Conservation (phyloP, 495 filamentous ascomycete species). For the Podospora pseudopauciseta region DNA sequence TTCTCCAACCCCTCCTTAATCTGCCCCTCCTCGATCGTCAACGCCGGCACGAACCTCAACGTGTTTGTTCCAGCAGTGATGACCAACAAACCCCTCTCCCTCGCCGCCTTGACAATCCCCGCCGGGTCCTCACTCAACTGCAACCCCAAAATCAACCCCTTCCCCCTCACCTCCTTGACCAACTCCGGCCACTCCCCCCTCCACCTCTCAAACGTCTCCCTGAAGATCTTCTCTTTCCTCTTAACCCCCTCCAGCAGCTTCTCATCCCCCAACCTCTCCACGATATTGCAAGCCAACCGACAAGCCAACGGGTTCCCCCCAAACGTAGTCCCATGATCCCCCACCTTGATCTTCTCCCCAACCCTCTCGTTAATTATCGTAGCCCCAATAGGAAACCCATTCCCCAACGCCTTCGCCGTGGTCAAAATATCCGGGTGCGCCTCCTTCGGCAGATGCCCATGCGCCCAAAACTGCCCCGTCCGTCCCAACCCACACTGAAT, state of each 20-base stretch:
- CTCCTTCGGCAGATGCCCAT: slow-evolving; percentile 63
- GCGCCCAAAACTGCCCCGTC: slow-evolving; percentile 88
- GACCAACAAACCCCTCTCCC: slow-evolving; percentile 83
- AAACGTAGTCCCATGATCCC: slow-evolving; percentile 96
- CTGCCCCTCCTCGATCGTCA: slow-evolving; percentile 72
- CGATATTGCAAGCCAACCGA: slow-evolving; percentile 77
- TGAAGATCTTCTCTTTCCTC: slow-evolving; percentile 62
- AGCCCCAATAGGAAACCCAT: slow-evolving; percentile 92
- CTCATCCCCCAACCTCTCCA: slow-evolving; percentile 64
- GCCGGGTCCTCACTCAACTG: slow-evolving; percentile 71
- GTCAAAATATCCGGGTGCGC: slow-evolving; percentile 94
- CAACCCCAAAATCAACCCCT: slow-evolving; percentile 78
- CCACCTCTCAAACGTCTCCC: slow-evolving; percentile 58
- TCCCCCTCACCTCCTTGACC: slow-evolving; percentile 74
- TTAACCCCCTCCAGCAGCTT: slow-evolving; percentile 62
- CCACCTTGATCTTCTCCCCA: slow-evolving; percentile 76
- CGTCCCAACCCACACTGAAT: slow-evolving; percentile 91
- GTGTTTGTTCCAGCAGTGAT: slow-evolving; percentile 92
- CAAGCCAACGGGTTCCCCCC: slow-evolving; percentile 91
- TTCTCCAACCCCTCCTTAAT: slow-evolving; percentile 72
- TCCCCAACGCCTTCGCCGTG: slow-evolving; percentile 91
- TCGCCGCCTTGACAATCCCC: slow-evolving; percentile 71
- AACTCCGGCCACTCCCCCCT: slow-evolving; percentile 64
- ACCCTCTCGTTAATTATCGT: slow-evolving; percentile 78
- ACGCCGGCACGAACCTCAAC: slow-evolving; percentile 77